Evolutionary conservation across 306 rosid genomes (phyloP), one percentile per base, ranked within the genome.

Genomic region (Pterocarpus santalinus): DNA sequence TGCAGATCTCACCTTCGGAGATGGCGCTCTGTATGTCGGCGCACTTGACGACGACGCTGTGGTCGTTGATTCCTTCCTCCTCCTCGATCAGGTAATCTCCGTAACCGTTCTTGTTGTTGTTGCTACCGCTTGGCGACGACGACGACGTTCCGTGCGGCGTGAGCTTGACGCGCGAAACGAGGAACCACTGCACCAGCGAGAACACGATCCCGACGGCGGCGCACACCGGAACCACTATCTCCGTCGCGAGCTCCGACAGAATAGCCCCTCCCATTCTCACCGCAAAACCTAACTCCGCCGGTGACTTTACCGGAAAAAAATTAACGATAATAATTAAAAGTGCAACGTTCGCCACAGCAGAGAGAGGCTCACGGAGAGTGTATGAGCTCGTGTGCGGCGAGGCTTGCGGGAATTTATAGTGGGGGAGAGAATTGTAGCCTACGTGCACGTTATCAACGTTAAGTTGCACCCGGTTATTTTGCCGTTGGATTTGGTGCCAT

Each of bases 21-120:
- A 92, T 90, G 5, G 97, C 97, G 46, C 3, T 88, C 86, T 92
- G 97, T 62, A 92, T 92, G 8, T 92, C 97, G 6, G 97, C 97
- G 57, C 97, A 92, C 83, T 90, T 92, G 4, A 44, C 74, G 65
- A 92, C 90, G 56, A 92, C 94, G 77, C 83, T 85, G 35, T 90
- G 90, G 87, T 92, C 97, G 79, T 87, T 84, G 80, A 92, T 69
- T 35, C 94, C 97, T 56, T 92, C 97, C 39, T 92, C 97, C 66
- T 92, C 97, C 63, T 92, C 94, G 15, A 92, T 90, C 57, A 90
- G 84, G 57, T 75, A 85, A 74, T 88, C 97, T 1, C 72, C 79
- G 69, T 77, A 88, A 16, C 97, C 97, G 51, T 90, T 90, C 85
- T 92, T 91, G 71, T 76, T 81, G 67, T 38, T 65, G 22, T 46